A percentile compares a stretch with the other conserved stretches of the same genome.
phyloP scores from a whole-genome alignment of 2,329 filamentous ascomycete genomes.

The Claviceps quebecensis region DNA sequence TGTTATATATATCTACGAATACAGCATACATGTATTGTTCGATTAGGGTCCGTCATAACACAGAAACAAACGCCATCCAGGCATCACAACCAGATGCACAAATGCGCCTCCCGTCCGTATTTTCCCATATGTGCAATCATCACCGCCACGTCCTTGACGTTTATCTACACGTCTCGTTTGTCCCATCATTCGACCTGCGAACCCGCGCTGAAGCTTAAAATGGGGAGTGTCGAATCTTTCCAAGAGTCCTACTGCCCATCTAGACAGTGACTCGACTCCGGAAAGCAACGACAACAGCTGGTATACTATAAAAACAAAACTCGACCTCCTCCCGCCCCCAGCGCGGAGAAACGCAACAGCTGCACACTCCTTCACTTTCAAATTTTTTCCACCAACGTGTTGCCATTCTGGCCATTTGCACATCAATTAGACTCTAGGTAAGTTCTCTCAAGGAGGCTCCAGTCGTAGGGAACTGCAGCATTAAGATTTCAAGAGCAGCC shows the following conservation, averaged over 20 bases:
- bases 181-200: conserved; percentile 3
- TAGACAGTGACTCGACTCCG: background rate
- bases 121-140: background rate
- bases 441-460: too few species aligned
- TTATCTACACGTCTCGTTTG: background rate
- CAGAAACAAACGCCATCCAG: conserved; percentile 12
- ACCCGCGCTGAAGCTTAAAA: background rate
- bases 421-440: too few species aligned
- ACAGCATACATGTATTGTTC: background rate
- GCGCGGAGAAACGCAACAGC: background rate
- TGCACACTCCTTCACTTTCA: too few species aligned
- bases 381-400: too few species aligned
- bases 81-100: conserved; percentile 17
- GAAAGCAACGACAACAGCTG: background rate
- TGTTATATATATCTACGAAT: conserved; percentile 2
- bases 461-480: background rate
- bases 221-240: background rate
- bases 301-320: background rate
- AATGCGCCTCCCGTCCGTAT: conserved; percentile 10
- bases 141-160: background rate
- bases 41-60: conserved; percentile 2
- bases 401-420: too few species aligned
- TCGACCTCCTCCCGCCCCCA: too few species aligned
- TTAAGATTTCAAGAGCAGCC: conserved; percentile 2
- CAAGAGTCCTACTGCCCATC: background rate